phyloP scores from a whole-genome alignment of 345 rosid species.

The Aquilaria malaccensis region DNA sequence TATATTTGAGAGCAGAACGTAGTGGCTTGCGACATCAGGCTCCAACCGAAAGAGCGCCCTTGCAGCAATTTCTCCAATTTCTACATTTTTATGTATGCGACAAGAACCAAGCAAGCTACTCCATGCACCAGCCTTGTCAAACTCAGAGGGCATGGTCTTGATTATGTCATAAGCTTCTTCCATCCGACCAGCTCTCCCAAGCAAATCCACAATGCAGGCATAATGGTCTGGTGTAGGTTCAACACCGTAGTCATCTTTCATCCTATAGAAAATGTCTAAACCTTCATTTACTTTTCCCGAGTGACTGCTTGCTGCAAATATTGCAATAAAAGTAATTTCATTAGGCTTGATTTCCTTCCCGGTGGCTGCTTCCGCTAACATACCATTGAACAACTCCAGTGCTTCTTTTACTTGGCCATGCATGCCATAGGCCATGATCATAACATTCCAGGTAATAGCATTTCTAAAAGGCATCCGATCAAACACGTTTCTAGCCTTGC shows the following conservation, averaged over 20 bases:
- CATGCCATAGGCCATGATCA: slow-evolving; percentile 93
- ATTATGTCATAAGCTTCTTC: slow-evolving; percentile 53
- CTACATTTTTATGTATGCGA: slow-evolving; percentile 54
- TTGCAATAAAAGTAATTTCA: slow-evolving; percentile 66
- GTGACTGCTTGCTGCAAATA: slow-evolving; percentile 87
- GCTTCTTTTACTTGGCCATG: slow-evolving; percentile 77
- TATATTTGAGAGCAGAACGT: slow-evolving; percentile 75
- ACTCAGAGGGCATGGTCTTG: slow-evolving; percentile 41
- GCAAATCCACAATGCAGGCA: slow-evolving; percentile 82
- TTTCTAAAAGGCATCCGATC: slow-evolving; percentile 58
- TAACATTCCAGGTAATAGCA: slow-evolving; percentile 81
- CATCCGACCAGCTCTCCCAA: slow-evolving; percentile 80
- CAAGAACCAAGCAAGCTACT: slow-evolving; percentile 91
- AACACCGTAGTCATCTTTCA: slow-evolving; percentile 52
- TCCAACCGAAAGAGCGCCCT: slow-evolving; percentile 52
- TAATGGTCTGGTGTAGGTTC: slow-evolving; percentile 72
- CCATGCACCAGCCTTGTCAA: slow-evolving; percentile 66
- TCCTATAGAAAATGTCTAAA: slow-evolving; percentile 49
- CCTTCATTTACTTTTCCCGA: slow-evolving; percentile 82
- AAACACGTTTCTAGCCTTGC: slow-evolving; percentile 47
- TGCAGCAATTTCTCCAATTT: slow-evolving; percentile 76
- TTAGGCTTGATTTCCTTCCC: slow-evolving; percentile 48
- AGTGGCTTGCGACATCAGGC: slow-evolving; percentile 85
- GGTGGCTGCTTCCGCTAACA: slow-evolving; percentile 33
- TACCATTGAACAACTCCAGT: slow-evolving; percentile 43